Evolutionary conservation across 495 filamentous ascomycete genomes (phyloP), one percentile per base, ranked within the genome.

Genomic region (Chaetomium tenue): DNA sequence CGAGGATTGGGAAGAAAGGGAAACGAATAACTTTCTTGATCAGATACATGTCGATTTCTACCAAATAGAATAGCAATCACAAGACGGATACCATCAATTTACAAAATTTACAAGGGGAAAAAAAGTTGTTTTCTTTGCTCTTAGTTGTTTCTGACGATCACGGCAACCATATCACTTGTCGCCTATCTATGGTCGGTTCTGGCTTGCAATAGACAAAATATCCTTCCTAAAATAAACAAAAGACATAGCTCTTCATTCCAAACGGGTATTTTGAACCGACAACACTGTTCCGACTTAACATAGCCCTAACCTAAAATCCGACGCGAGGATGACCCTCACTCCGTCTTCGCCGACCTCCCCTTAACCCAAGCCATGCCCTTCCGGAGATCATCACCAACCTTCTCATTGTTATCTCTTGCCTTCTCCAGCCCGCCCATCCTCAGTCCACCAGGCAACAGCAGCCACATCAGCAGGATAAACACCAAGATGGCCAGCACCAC

Each of bases 401-500:
- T 69, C 46, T 76, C 73, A 1, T 42, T 16, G 20, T 67, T 71
- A 48, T 76, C 74, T 54, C 73, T 63, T 6, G 74, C 74, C 44
- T 67, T 63, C 66, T 76, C 74, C 48, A 76, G 61, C 25, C 74
- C 74, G 6, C 74, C 74, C 48, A 42, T 59, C 39, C 67, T 58
- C 51, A 75, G 9, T 3, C 74, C 74, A 0, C 74, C 74, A 3
- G 74, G 74, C 30, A 76, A 33, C 2, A 67, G 44, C 63, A 55
- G 69, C 87, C 87, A 90, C 51, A 86, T 72, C 9, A 83, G 48
- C 28, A 87, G 69, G 40, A 89, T 84, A 23, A 82, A 78, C 5
- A 76, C 84, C 23, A 92, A 77, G 53, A 93, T 72, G 25, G 83
- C 88, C 72, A 94, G 76, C 59, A 88, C 82, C 66, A 93, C 84